Evolutionary conservation across 371 early-diverging fungal species (phyloP), one percentile per base, ranked within the genome.

Genomic region (Apophysomyces trapeziformis): DNA sequence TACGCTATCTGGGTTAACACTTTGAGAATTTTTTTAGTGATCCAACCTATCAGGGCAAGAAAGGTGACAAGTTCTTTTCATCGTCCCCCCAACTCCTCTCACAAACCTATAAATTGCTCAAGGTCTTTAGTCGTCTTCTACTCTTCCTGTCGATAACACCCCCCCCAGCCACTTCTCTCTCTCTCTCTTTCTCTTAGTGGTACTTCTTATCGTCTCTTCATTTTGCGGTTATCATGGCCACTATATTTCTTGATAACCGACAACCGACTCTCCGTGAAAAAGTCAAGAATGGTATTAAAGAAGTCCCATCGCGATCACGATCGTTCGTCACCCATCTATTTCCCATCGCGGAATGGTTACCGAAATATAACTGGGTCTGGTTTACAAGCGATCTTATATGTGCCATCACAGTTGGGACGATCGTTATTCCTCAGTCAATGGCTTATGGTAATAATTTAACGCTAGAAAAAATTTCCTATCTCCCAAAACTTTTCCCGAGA

Each of bases 371-470:
- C 71, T 58, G 73, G 67, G 71, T 74, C 9, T 93, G 93, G 93
- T 68, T 92, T 43, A 37, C 72, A 11, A 86, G 89, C 26, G 93
- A 94, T 71, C 45, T 90, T 5, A 78, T 90, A 13, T 90, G 90
- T n/a, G 93, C 90, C 11, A 50, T 89, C 13, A 91, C 93, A 0
- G 84, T 93, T 35, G 91, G 89, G 7, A 77, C 87, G 6, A 84
- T 95, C 58, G 90, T 92, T 26, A 83, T 95, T 46, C 95, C 95
- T 6, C 95, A 96, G 73, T 86, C 87, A 60, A 86, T 93, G 82
- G 92, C 93, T 36, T 92, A 93, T 68, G 89, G 81, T 81, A 72
- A 56, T 13, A n/a, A 45, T n/a, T n/a, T 0, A 0, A 13, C 5
- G 7, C 47, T 43, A 60, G n/a, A 43, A 3, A 6, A 50, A 46